phyloP scores from a whole-genome alignment of 805 yeast genomes.

The Lachancea nothofagi region DNA sequence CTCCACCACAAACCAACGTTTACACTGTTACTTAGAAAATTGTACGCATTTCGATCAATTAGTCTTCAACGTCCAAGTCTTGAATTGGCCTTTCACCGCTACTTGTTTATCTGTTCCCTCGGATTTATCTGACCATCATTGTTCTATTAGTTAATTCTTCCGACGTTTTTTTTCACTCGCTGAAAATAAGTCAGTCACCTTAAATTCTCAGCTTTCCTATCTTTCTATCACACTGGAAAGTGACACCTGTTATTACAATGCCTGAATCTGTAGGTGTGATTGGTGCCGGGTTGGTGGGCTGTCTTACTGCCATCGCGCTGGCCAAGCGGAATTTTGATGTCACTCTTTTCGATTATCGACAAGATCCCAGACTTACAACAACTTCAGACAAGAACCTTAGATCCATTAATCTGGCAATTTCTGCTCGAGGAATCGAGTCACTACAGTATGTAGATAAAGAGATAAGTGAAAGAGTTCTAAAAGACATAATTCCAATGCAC shows the following conservation, averaged over 20 bases:
- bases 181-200: too few species aligned
- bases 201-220: too few species aligned
- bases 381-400: conserved; percentile 40
- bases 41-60: too few species aligned
- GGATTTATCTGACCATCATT: neutral
- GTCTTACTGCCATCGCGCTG: conserved; percentile 76
- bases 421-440: conserved; percentile 75
- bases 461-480: conserved; percentile 51
- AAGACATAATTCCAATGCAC: conserved; percentile 71
- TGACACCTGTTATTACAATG: conserved; percentile 5
- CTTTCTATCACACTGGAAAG: neutral
- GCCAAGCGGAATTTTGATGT: conserved; percentile 68
- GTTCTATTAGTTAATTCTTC: too few species aligned
- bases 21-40: too few species aligned
- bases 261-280: conserved; percentile 48
- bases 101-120: too few species aligned
- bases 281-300: conserved; percentile 91
- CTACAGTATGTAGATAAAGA: conserved; percentile 54
- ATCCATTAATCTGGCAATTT: conserved; percentile 85
- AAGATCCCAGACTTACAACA: conserved; percentile 50
- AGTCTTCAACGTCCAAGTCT: too few species aligned
- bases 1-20: too few species aligned
- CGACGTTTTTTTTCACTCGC: too few species aligned
- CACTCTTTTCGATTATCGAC: conserved; percentile 62
- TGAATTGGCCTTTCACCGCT: too few species aligned